Percentiles rank a stretch among this genome's conserved stretches.
These are phyloP conservation scores for Closterium sp. DNA, from an alignment of 139 green algal genomes.

Conservation along the genomic window DNA sequence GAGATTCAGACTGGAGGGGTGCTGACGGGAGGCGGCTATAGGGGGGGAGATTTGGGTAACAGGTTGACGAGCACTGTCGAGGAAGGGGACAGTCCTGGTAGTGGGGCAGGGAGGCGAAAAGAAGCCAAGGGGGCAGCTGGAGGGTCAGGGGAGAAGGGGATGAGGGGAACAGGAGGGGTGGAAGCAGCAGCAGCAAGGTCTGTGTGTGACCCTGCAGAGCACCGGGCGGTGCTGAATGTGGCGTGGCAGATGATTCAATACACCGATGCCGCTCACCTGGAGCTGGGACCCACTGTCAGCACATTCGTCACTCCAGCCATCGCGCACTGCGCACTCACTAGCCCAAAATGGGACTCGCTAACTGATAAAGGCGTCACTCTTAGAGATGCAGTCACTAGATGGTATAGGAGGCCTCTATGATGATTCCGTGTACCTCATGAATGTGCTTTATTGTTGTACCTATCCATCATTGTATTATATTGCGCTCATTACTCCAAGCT, in stretches of 20 bases:
- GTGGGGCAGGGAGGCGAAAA: too few relatives aligned
- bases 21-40: neutral
- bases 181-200: neutral
- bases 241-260: neutral
- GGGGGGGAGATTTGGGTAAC: neutral
- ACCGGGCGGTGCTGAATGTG: neutral
- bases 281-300: neutral
- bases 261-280: neutral
- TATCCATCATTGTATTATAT: too few relatives aligned
- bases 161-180: neutral
- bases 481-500: too few relatives aligned
- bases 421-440: too few relatives aligned
- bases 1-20: neutral
- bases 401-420: neutral
- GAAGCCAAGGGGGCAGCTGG: neutral
- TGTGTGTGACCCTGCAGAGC: neutral
- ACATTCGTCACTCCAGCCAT: neutral
- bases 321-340: neutral
- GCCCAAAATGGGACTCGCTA: neutral
- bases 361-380: neutral
- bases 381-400: neutral
- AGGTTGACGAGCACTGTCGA: neutral
- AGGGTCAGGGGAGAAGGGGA: neutral
- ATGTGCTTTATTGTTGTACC: too few relatives aligned
- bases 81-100: neutral